Evolutionary conservation across 768 basidiomycete species (phyloP).

Genomic region (Termitomyces sp.): DNA sequence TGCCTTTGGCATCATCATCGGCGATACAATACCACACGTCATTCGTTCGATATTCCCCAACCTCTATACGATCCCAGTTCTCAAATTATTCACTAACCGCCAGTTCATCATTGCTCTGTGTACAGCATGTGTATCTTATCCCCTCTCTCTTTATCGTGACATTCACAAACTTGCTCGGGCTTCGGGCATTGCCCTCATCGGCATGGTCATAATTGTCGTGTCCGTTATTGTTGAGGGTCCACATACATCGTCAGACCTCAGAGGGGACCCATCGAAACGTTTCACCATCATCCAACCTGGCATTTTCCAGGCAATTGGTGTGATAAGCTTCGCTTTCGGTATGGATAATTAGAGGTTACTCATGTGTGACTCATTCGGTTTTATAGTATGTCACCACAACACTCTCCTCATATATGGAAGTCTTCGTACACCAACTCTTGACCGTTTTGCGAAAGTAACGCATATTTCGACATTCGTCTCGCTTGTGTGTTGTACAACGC

Average conservation of each 20-base stretch:
- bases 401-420: constrained; percentile 95
- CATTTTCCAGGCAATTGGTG: constrained; percentile 92
- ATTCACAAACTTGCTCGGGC: constrained; percentile 96
- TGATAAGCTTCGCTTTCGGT: constrained; percentile 92
- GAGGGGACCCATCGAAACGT: constrained; percentile 69
- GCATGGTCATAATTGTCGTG: constrained; percentile 91
- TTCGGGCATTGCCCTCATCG: constrained; percentile 82
- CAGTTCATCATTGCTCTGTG: constrained; percentile 86
- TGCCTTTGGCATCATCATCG: constrained; percentile 96
- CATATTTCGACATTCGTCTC: constrained; percentile 87
- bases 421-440: constrained; percentile 87
- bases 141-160: constrained; percentile 92
- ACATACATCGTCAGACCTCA: constrained; percentile 63
- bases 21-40: constrained; percentile 95
- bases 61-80: constrained; percentile 59
- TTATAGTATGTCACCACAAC: constrained; percentile 90
- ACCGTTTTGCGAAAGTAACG: constrained; percentile 88
- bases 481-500: constrained; percentile 74
- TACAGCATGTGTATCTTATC: constrained; percentile 87
- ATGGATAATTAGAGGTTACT: constrained; percentile 2
- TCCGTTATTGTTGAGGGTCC: constrained; percentile 83
- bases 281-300: constrained; percentile 76
- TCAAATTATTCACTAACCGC: constrained; percentile 76
- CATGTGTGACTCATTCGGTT: background rate
- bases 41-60: constrained; percentile 80